Base-by-base conservation (phyloP, 805 yeast genomes). In the Nakazawaea laoshanensis region DNA sequence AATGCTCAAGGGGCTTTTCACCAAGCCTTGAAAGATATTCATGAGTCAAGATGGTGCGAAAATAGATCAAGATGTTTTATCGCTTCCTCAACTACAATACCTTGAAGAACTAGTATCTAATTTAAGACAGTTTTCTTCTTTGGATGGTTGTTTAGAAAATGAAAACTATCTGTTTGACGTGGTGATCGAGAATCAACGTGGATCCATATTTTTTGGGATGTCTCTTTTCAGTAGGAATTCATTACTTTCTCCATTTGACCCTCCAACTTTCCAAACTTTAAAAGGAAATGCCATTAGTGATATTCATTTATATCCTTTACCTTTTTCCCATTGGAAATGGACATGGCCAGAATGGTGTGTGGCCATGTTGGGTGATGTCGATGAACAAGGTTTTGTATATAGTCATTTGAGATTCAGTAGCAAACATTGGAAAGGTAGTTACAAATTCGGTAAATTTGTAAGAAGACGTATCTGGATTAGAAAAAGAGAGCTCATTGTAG, bases 331-430 rank as follows among this genome's bases (percentile, higher is more conserved):
- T 31, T 72, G 78, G 79, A 37, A 43, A 32, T 72, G 79, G 79
- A 44, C 55, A 15, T 72, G 79, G 79, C 56, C 55, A n/a, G 46
- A 45, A 26, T 71, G 77, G 78, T 65, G 69, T 37, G 61, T 68
- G 3, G 44, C 70, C 37, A 71, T 70, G 77, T 51, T 63, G 27
- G 57, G 60, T 30, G 77, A 72, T 41, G 74, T 70, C 19, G 79
- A 72, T 43, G 77, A 71, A 39, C 67, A 66, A 39, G 79, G 79
- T 3, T 72, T 77, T 77, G 50, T 65, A 3, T 72, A 72, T 42
- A 60, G 70, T 25, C 40, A 47, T n/a, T 30, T 61, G 2, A 42
- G 63, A 12, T 68, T 67, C 45, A 55, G 55, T 9, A 54, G 65
- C 32, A 47, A 46, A 28, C 46, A 50, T 24, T 72, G 79, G 79